Conservation (phyloP, 2,329 filamentous ascomycete genomes). For the Blastomyces parvus region DNA sequence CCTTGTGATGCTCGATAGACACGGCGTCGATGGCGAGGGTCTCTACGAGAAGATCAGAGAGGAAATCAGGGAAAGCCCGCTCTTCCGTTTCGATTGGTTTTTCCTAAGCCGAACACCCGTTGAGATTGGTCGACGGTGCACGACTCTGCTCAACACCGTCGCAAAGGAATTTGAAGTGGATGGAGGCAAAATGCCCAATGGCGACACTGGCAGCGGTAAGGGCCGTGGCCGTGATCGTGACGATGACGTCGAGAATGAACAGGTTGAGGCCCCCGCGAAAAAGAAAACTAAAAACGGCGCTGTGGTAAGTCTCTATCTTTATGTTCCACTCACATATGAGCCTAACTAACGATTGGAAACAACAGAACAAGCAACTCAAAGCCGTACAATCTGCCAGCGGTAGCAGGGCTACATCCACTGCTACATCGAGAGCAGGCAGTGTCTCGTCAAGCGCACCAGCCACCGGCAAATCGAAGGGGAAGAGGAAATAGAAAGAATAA, state of each 20-base stretch:
- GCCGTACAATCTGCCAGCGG: constrained; percentile 63
- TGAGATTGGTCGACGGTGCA: constrained; percentile 86
- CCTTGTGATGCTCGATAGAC: constrained; percentile 82
- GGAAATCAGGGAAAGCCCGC: constrained; percentile 84
- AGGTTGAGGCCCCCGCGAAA: constrained; percentile 76
- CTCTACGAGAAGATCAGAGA: constrained; percentile 94
- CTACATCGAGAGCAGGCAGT: constrained; percentile 77
- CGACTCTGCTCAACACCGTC: constrained; percentile 86
- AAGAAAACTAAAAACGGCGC: constrained; percentile 88
- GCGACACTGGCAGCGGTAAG: constrained; percentile 54
- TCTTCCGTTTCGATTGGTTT: constrained; percentile 99
- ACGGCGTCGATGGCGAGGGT: constrained; percentile 81
- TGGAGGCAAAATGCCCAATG: constrained; percentile 43
- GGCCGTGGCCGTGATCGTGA: constrained; percentile 49
- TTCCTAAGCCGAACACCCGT: constrained; percentile 90
- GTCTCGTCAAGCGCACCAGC: constrained; percentile 60
- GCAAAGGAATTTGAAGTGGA: constrained; percentile 78
- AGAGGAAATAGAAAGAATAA: constrained; percentile 35
- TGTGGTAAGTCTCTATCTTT: constrained; percentile 53
- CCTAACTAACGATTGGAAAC: constrained; percentile 3
- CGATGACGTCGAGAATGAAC: constrained; percentile 72
- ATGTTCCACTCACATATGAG: neutral
- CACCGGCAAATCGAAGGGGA: constrained; percentile 41
- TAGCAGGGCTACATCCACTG: constrained; percentile 65
- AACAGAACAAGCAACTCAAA: constrained; percentile 85